Percentiles rank a stretch among this genome's conserved stretches.
Conservation (phyloP, 1,284 basidiomycete genomes). For the Leccinum pachyderme region DNA sequence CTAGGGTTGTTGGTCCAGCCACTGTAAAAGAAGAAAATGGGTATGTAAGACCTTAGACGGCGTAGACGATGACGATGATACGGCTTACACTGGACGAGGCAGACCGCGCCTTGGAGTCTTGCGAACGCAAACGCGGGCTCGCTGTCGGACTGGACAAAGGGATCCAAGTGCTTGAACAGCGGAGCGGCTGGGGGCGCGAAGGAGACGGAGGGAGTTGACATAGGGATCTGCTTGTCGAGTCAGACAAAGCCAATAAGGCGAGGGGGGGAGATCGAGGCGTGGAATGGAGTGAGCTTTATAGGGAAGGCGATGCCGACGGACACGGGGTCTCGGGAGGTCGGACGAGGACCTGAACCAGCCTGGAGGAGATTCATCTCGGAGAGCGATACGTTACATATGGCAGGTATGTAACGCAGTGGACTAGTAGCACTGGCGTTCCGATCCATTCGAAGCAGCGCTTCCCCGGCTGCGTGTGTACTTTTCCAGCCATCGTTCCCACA, state of each 20-base stretch:
- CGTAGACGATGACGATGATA: background rate
- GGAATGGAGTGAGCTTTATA: slow-evolving; percentile 1
- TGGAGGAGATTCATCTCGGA: background rate
- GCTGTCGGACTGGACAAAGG: background rate
- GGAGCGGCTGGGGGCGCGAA: slow-evolving; percentile 22
- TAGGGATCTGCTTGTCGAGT: background rate
- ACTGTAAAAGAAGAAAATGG: slow-evolving; percentile 12
- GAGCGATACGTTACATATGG: background rate
- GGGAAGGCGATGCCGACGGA: background rate
- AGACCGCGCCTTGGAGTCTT: slow-evolving; percentile 42
- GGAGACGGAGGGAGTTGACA: slow-evolving; percentile 16
- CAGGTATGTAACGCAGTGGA: background rate
- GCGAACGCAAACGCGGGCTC: slow-evolving; percentile 46
- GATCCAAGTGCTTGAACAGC: slow-evolving; percentile 15
- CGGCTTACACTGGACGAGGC: slow-evolving; percentile 47
- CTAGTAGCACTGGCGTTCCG: background rate
- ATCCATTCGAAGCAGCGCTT: background rate
- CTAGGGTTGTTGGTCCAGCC: slow-evolving; percentile 15
- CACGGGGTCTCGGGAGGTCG: background rate
- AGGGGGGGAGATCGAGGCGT: background rate
- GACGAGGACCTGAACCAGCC: background rate
- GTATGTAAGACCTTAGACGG: background rate
- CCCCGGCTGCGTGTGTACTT: background rate
- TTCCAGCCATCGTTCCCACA: background rate
- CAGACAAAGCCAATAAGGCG: background rate